phyloP scores from a whole-genome alignment of 345 rosid species.

The Hevea brasiliensis region DNA sequence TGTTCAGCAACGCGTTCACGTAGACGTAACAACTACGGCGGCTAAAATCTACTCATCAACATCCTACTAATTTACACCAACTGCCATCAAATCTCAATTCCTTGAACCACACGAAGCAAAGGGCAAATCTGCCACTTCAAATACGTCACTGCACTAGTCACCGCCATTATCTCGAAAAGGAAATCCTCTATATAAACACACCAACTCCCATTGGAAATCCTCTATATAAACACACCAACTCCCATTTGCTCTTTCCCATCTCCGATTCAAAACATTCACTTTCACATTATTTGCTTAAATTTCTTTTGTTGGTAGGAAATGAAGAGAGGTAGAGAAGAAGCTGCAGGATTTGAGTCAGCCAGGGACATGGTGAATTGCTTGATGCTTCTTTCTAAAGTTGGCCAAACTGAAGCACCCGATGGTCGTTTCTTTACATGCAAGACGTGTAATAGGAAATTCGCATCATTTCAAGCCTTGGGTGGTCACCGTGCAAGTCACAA shows the following conservation, averaged over 20 bases:
- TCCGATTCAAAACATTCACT: background rate
- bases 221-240: background rate
- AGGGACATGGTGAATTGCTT: slow-evolving; percentile 56
- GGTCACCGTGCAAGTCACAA: slow-evolving; percentile 94
- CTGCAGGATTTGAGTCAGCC: background rate
- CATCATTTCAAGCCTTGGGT: slow-evolving; percentile 87
- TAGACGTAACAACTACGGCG: slow-evolving; percentile 19
- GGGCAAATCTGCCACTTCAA: slow-evolving; percentile 29
- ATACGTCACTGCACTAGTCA: slow-evolving; percentile 15
- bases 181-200: background rate
- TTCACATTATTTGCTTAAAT: background rate
- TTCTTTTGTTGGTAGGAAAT: background rate
- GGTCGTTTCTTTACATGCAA: slow-evolving; percentile 68
- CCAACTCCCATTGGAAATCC: too few relatives aligned
- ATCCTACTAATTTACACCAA: background rate
- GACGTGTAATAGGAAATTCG: slow-evolving; percentile 70
- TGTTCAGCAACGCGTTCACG: slow-evolving; percentile 35
- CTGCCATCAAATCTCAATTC: background rate
- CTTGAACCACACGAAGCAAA: slow-evolving; percentile 17
- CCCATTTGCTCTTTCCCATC: background rate
- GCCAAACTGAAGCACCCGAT: slow-evolving; percentile 13
- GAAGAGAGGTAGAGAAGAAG: slow-evolving; percentile 52
- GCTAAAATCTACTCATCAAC: background rate
- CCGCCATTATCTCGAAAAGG: background rate
- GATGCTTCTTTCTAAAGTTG: slow-evolving; percentile 69